Conservation (phyloP, 2,329 filamentous ascomycete species). For the Botrytis tulipae region DNA sequence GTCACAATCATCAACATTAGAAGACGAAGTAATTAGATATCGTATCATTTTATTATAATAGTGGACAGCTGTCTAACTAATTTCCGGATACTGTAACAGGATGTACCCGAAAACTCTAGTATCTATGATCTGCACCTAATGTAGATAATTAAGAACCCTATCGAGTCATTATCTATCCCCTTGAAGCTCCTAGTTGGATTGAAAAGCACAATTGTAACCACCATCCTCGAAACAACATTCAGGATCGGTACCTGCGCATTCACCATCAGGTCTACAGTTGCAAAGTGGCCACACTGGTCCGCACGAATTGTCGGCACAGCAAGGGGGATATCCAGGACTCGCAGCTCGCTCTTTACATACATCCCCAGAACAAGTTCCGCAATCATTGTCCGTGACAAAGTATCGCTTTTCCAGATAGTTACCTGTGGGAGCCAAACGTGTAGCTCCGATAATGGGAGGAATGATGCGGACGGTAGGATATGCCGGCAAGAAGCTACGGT, state of each 20-base stretch:
- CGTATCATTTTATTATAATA: background rate
- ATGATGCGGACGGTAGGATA: background rate
- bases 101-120: conserved; percentile 3
- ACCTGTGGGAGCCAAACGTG: background rate
- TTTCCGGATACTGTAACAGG: background rate
- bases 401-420: background rate
- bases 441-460: background rate
- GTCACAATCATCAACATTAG: background rate
- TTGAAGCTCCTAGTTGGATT: too few relatives aligned
- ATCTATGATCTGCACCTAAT: background rate
- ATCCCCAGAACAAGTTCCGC: background rate
- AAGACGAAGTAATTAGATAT: background rate
- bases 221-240: background rate
- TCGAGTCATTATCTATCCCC: too few relatives aligned
- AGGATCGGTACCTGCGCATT: background rate
- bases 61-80: background rate
- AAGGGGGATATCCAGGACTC: rapidly evolving
- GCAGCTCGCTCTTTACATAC: background rate
- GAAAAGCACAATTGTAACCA: background rate
- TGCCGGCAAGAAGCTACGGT: background rate
- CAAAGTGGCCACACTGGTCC: background rate
- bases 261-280: background rate
- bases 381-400: background rate
- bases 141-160: background rate
- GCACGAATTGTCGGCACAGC: background rate